Conservation (phyloP, 345 rosid genomes). For the Hibiscus mutabilis region DNA sequence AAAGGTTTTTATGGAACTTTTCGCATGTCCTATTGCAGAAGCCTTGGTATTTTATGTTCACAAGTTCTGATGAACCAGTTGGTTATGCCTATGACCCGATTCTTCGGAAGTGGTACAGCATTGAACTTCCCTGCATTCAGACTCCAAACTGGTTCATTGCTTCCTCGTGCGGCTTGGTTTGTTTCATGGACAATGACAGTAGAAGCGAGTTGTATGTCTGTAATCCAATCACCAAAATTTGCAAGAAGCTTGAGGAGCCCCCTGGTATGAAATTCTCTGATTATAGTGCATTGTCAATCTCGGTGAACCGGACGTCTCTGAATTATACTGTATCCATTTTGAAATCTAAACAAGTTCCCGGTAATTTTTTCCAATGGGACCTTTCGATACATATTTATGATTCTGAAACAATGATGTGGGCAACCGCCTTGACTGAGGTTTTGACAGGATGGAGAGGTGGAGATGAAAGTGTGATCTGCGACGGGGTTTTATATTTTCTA, state of each 20-base stretch:
- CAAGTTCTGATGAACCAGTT: conserved; percentile 72
- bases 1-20: conserved; percentile 58
- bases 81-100: conserved; percentile 94
- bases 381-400: conserved; percentile 56
- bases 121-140: conserved; percentile 71
- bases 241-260: conserved; percentile 50
- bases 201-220: conserved; percentile 70
- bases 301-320: conserved; percentile 39
- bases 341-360: conserved; percentile 79
- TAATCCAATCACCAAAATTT: conserved; percentile 62
- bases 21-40: conserved; percentile 48
- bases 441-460: conserved; percentile 96
- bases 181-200: conserved; percentile 82
- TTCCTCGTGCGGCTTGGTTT: conserved; percentile 83
- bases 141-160: conserved; percentile 70
- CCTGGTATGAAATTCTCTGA: conserved; percentile 62
- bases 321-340: conserved; percentile 58
- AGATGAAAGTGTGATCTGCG: conserved; percentile 75
- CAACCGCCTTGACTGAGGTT: conserved; percentile 47
- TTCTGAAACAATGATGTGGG: conserved; percentile 68
- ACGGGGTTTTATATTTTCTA: conserved; percentile 57
- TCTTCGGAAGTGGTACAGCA: conserved; percentile 81
- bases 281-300: conserved; percentile 71
- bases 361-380: conserved; percentile 71
- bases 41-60: conserved; percentile 99